Evolutionary conservation across 306 rosid species (phyloP), one percentile per base, ranked within the genome.

Genomic region (Pterocarpus santalinus): DNA sequence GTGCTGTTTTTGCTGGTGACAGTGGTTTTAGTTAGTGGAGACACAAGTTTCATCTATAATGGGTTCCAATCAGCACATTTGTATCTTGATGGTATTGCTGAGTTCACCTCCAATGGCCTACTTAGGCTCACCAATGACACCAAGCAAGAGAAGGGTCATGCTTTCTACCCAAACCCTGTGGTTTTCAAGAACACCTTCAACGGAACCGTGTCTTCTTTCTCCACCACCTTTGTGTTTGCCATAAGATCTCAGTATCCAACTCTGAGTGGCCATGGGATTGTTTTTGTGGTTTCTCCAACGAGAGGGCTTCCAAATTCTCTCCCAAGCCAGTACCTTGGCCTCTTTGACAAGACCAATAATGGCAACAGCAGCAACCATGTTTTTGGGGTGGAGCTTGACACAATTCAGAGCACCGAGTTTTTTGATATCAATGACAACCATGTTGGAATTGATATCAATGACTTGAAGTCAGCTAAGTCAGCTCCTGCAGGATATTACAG

Each of bases 401-500:
- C 97, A 0, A 61, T 91, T 8, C 58, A 8, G 76, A 89, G 35
- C 83, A 52, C 0, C 0, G 90, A 93, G 70, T 90, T 87, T 51
- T n/a, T 0, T 0, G 97, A 93, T 69, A 91, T 89, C 78, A 72
- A 89, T 43, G 89, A 84, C 17, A 91, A 93, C 73, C 97, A 94
- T 68, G 92, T 87, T 36, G 97, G 94, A 55, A 88, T 94, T 14
- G 88, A 94, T 53, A 69, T 91, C 15, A 90, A 94, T 67, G 76
- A 82, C 3, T 76, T 94, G 71, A n/a, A 28, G 1, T 94, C 92
- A 0, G 70, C 0, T 0, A 16, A 0, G 0, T 72, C 93, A 7
- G n/a, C 65, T 7, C 9, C 87, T 0, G 98, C 93, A 1, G 86
- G 90, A 1, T 91, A 83, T 52, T 82, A 65, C 30, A 39, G 7